These are phyloP conservation scores for Colletotrichum orchidophilum DNA, from an alignment of 2,329 filamentous ascomycete species.

Conservation along the genomic window DNA sequence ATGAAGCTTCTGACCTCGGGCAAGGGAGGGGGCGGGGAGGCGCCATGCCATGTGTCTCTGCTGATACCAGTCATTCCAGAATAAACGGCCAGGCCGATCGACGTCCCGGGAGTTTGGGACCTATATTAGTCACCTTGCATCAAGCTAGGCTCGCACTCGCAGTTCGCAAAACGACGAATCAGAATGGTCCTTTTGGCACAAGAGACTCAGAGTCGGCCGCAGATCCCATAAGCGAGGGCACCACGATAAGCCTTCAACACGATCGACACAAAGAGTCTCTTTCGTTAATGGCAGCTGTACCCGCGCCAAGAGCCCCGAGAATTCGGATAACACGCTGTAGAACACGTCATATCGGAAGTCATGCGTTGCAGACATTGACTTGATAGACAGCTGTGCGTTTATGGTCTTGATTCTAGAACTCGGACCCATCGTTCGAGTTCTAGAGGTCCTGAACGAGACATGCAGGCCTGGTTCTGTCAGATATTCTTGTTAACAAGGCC, in stretches of 20 bases:
- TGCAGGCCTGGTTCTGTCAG: background rate
- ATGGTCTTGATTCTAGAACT: background rate
- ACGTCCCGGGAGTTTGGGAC: conserved; percentile 16
- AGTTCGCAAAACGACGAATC: conserved; percentile 5
- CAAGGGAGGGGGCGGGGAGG: background rate
- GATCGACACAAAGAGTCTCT: background rate
- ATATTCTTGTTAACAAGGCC: background rate
- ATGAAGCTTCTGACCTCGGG: background rate
- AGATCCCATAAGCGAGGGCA: background rate
- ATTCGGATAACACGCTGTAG: background rate
- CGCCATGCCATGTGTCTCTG: conserved; percentile 10
- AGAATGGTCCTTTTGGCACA: background rate
- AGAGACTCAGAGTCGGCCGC: background rate
- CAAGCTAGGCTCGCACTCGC: background rate
- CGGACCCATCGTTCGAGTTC: background rate
- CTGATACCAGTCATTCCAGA: background rate
- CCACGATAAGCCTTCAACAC: background rate
- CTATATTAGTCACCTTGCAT: background rate
- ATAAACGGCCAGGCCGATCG: conserved; percentile 8
- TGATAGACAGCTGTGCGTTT: too few species aligned
- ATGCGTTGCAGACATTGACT: background rate
- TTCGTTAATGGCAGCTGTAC: background rate
- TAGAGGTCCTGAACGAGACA: background rate
- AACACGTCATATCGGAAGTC: background rate
- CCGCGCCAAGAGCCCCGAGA: background rate